phyloP scores from a whole-genome alignment of 257 asterid genomes.

The Salvia splendens region DNA sequence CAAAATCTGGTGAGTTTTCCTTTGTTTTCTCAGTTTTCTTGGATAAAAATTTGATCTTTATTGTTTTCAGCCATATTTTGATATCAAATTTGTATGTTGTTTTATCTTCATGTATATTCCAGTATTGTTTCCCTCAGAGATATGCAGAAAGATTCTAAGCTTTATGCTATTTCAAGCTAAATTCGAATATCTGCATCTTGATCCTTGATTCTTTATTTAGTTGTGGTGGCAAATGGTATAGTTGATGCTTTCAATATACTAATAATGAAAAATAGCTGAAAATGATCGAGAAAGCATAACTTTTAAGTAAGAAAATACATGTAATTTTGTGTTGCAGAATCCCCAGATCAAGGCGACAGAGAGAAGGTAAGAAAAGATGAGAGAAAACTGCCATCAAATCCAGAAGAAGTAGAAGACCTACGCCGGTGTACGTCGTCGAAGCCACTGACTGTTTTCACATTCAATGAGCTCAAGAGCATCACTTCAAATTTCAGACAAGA shows the following conservation, averaged over 20 bases:
- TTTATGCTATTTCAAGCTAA: neutral
- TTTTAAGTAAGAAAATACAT: too few relatives aligned
- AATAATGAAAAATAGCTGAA: too few relatives aligned
- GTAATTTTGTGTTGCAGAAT: neutral
- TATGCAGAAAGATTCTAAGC: constrained; percentile 1
- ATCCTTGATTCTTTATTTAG: neutral
- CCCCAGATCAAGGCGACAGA: constrained; percentile 31
- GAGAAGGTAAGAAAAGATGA: constrained; percentile 45
- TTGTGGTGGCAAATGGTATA: neutral
- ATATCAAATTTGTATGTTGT: constrained; percentile 2
- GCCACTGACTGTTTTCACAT: constrained; percentile 69
- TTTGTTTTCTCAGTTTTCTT: neutral
- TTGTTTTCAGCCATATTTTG: neutral
- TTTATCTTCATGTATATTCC: constrained; percentile 16
- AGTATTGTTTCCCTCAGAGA: neutral
- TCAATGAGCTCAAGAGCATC: constrained; percentile 59
- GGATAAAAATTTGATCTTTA: constrained; percentile 17
- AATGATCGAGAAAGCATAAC: too few relatives aligned
- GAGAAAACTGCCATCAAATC: constrained; percentile 70
- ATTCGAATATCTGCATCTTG: neutral
- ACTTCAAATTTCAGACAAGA: constrained; percentile 89
- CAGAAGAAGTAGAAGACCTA: constrained; percentile 88
- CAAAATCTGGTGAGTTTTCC: constrained; percentile 61
- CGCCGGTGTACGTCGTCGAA: constrained; percentile 65
- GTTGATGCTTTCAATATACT: neutral